Evolutionary conservation across 73 alveolate species (phyloP), one percentile per base, ranked within the genome.

Genomic region (Symbiodinium natans): DNA sequence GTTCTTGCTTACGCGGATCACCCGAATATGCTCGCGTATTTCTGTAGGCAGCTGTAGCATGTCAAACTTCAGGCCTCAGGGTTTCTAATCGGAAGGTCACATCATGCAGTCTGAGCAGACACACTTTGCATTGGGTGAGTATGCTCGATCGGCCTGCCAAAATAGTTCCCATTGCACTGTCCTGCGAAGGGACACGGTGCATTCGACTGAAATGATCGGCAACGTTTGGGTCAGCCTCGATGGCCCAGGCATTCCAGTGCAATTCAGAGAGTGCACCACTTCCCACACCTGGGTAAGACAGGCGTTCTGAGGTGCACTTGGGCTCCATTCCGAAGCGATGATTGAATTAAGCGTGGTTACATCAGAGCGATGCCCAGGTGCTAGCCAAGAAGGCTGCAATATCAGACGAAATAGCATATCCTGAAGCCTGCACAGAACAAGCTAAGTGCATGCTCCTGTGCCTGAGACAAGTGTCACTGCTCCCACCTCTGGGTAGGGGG

Each of bases 241-340:
- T 92, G 31, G 98, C 92, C 98, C 98, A 92, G 17, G 98, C 98
- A 13, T 92, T 92, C 98, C 98, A 92, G 38, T 46, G 25, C 75
- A 83, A 41, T 5, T 33, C 19, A 15, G 71, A 25, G 33, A 83
- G 41, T 7, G 36, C 42, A 27, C 75, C 92, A 29, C 17, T 56
- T 25, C 92, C 92, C 2, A 83, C 88, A 15, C 88, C 88, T 80
- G 23, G 15, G 39, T 4, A 63, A 19, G 36, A 29, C n/a, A 63
- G 82, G 82, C 39, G 19, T 25, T 19, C n/a, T 63, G 82, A 29
- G 4, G 36, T 13, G 19, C 27, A 10, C 71, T 13, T 10, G 71
- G 71, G 71, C 10, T 10, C 71, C 71, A 13, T 52, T 52, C 19
- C 27, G 71, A 52, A 52, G 71, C 27, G 71, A 10, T 52, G 23